Evolutionary conservation across 768 basidiomycete species (phyloP), one percentile per base, ranked within the genome.

Genomic region (Boletus rufocinnamomeus): DNA sequence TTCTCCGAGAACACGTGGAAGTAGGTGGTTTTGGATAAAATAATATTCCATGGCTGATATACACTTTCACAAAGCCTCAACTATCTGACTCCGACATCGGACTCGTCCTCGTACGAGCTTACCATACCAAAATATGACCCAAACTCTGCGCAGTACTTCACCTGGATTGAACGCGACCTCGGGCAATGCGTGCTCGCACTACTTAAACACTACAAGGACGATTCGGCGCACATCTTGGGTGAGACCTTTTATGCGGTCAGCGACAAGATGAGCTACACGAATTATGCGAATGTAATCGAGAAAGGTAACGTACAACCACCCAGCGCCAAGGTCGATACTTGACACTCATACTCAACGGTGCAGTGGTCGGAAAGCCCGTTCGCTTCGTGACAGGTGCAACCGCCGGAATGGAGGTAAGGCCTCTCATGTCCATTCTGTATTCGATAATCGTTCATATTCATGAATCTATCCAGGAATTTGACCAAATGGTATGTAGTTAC

Each of bases 161-260:
- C 59, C 8, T 70, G 67, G 69, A 30, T 71, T 27, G 60, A 66
- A 44, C 62, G 58, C 6, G 69, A 70, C 43, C 48, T 71, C 3
- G 69, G 69, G 27, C 69, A 58, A 50, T 63, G 61, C 27, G 60
- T 40, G 0, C 46, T 71, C 3, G 67, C 69, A 13, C 59, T 70
- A 1, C 47, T 68, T 7, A 70, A 70, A 32, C 50, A 69, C 46
- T 70, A 69, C 56, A 37, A 69, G 30, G 54, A 64, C 21, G 55
- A 62, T 7, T 59, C 59, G 23, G 60, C 59, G 1, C 41, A 56
- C 19, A 48, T 70, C n/a, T 52, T 69, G n/a, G 67, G 61, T 6
- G 34, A 64, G n/a, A 69, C 60, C 0, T 69, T 70, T 38, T 70
- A 71, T 23, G 69, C 58, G 14, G 58, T 66, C 37, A 60, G 66